Conservation (phyloP, 805 yeast species). For the Myxozyma neglecta region DNA sequence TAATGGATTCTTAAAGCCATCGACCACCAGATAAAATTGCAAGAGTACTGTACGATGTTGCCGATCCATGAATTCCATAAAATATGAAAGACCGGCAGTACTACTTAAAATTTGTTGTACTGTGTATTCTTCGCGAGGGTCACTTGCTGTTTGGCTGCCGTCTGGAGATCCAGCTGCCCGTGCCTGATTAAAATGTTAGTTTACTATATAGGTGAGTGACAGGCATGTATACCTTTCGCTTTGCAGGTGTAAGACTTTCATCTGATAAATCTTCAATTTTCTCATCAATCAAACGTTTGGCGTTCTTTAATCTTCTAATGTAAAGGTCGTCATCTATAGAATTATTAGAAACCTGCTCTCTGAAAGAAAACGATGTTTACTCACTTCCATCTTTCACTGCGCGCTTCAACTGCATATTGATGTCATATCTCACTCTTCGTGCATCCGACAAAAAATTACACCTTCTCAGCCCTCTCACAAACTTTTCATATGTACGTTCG, state of each 20-base stretch:
- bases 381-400: constrained; percentile 39
- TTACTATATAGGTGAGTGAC: background rate
- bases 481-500: constrained; percentile 45
- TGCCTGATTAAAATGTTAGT: background rate
- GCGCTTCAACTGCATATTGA: constrained; percentile 51
- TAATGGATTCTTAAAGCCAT: constrained; percentile 69
- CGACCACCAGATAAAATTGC: constrained; percentile 67
- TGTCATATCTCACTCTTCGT: constrained; percentile 50
- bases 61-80: constrained; percentile 56
- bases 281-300: constrained; percentile 39
- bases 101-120: constrained; percentile 51
- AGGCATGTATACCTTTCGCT: background rate
- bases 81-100: constrained; percentile 50
- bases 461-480: constrained; percentile 42
- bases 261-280: constrained; percentile 37
- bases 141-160: constrained; percentile 12
- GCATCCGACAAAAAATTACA: constrained; percentile 47
- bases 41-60: constrained; percentile 49
- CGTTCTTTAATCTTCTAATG: constrained; percentile 37
- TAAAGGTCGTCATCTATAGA: constrained; percentile 35
- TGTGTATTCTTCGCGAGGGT: constrained; percentile 38
- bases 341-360: constrained; percentile 28
- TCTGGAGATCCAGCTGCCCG: constrained; percentile 6
- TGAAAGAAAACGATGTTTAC: background rate
- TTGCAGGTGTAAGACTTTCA: constrained; percentile 16